Percentiles rank a stretch among this genome's conserved stretches.
phyloP scores from a whole-genome alignment of 2,329 filamentous ascomycete species.

The Aspergillus sp. region DNA sequence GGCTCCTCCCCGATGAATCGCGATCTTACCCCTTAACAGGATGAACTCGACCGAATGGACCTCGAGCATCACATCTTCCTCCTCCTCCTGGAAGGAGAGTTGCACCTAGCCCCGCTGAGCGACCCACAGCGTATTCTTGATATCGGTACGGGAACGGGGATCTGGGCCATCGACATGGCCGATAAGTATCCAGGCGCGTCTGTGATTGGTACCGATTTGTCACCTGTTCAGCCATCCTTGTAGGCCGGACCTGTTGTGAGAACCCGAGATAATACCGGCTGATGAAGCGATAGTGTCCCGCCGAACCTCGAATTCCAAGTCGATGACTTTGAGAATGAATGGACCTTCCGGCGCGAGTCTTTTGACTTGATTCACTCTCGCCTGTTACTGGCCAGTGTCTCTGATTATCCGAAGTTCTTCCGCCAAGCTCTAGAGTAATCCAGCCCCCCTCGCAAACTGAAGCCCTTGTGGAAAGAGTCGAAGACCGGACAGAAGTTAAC shows the following conservation, averaged over 20 bases:
- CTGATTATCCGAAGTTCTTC: not conserved
- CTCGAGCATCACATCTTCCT: constrained; percentile 13
- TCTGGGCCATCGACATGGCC: constrained; percentile 12
- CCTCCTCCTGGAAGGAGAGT: not conserved
- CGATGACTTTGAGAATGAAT: constrained; percentile 6
- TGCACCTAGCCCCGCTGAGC: constrained; percentile 1
- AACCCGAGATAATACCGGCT: not conserved
- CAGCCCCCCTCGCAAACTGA: not conserved
- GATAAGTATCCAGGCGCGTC: not conserved
- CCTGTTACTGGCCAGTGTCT: constrained; percentile 1
- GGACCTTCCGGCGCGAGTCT: not conserved
- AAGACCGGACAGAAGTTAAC: not conserved
- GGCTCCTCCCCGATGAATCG: too few species aligned
- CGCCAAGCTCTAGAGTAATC: not conserved
- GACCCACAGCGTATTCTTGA: constrained; percentile 11
- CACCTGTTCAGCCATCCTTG: constrained; percentile 2
- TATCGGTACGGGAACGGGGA: constrained; percentile 8
- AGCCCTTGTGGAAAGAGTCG: not conserved
- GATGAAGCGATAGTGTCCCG: not conserved
- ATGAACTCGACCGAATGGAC: constrained; percentile 11
- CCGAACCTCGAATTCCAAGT: constrained; percentile 5
- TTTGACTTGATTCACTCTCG: constrained; percentile 8
- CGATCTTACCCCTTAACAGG: not conserved
- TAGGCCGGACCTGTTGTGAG: not conserved
- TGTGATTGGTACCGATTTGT: not conserved